Evolutionary conservation across 2,329 filamentous ascomycete species (phyloP), one percentile per base, ranked within the genome.

Genomic region (Epichloe typhina): DNA sequence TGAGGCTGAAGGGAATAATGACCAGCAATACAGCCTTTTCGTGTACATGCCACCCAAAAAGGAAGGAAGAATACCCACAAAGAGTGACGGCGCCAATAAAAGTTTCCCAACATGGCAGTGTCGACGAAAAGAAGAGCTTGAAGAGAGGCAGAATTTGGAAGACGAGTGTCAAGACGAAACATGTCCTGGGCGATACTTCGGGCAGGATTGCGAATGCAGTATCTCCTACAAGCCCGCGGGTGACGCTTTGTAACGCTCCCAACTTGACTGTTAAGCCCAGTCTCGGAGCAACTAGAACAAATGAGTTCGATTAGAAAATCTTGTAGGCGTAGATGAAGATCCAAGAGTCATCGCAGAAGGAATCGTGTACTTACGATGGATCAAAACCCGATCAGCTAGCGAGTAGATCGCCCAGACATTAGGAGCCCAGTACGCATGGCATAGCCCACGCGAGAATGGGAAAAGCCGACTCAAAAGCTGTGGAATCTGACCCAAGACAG

Each of bases 21-120:
- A 97, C 85, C 19, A 97, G 79, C 21, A 98, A 77, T 52, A 98
- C 86, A 1, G 93, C 93, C 68, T 98, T 98, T 64, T 98, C 93
- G 61, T 98, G 93, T 8, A 98, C 93, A 63, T 98, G 93, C 89
- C 91, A 98, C 51, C 93, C 91, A 59, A 97, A 97, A 9, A 98
- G 76, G 70, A 98, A 98, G 0, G 91, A 96, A 0, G 91, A 86
- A 63, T 96, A 98, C 52, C 88, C 93, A 62, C 93, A 97, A 15
- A 97, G 80, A 0, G 91, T 96, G 43, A 95, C 79, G 0, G 88
- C 84, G 3, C 88, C 88, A 41, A 97, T 78, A 63, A 98, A 97
- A 51, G 79, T 85, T 55, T 95, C 86, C 87, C 88, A 95, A 0
- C 80, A 88, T 2, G 89, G 88, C 47, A 77, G 74, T 44, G 80